Conservation (phyloP, 148 eudicot genomes). For the Rhododendron mucronatum region DNA sequence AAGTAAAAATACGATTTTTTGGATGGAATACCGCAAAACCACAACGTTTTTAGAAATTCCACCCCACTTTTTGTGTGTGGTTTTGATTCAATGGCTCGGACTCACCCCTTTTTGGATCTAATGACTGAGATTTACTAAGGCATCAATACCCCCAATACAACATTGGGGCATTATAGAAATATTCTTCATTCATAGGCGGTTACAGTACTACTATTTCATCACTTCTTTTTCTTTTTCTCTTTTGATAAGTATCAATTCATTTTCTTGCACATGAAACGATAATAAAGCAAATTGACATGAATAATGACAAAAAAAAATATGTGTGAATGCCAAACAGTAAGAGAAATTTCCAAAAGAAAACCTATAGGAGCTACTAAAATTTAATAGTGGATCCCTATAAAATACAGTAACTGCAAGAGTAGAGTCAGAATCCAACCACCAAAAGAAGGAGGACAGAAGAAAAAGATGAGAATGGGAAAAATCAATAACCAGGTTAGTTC, state of each 20-base stretch:
- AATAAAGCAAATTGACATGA: background rate
- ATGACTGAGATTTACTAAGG: too few species aligned
- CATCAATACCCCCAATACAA: too few species aligned
- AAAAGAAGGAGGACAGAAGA: too few species aligned
- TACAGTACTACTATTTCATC: background rate
- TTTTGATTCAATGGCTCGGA: too few species aligned
- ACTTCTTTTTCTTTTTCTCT: background rate
- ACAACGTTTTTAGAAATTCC: too few species aligned
- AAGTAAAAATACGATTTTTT: too few species aligned
- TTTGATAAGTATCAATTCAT: background rate
- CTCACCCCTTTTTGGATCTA: too few species aligned
- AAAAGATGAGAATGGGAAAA: background rate
- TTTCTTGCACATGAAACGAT: background rate
- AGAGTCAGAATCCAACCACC: background rate
- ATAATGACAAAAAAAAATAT: background rate
- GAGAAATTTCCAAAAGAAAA: background rate
- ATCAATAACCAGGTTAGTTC: background rate
- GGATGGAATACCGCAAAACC: too few species aligned
- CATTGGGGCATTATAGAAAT: too few species aligned
- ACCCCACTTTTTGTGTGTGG: too few species aligned
- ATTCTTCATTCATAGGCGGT: background rate
- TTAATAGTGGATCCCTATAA: too few species aligned
- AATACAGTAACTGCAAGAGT: background rate
- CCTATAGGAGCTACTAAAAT: background rate
- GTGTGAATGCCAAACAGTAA: background rate